Base-by-base conservation (phyloP, 1,284 basidiomycete species). In the Xanthoconium separans region DNA sequence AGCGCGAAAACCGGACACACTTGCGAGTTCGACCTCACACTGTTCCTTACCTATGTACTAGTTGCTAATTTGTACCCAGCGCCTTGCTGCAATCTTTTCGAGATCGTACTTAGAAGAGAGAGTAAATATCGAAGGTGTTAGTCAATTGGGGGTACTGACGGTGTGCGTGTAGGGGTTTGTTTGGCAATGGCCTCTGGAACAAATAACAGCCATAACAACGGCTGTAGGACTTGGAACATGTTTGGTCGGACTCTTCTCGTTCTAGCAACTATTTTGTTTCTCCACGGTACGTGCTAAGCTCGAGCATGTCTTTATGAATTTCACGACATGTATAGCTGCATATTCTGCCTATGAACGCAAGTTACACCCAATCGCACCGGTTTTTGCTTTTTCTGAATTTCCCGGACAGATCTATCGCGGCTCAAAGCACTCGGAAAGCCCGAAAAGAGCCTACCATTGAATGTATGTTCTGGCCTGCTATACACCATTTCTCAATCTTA, bases 381-480 rank as follows among this genome's bases (percentile, higher is more conserved):
- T 13, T 10, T 4, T 37, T 27, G 16, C n/a, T 11, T 33, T 44
- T 46, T 30, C 56, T 54, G 47, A 59, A 31, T 49, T 51, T 50
- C 33, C 60, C 31, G 36, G 51, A 34, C 59, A 91, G 89, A 91
- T 68, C 68, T 89, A 44, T 88, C 88, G 9, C 82, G 83, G 60
- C 65, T 89, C 57, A 91, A 91, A 63, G 85, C 86, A 18, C 76
- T 90, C 34, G 88, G 85, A 52, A 73, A 78, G 55, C 86, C 85
- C 22, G 85, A 87, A 65, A 82, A 81, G 8, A 70, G 77, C 18
- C 70, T 91, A 16, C 89, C 89, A 20, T 63, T 71, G 47, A 83
- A 86, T 61, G 89, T 91, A 61, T 51, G 80, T 69, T 16, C 30
- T 36, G 9, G 11, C 31, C 12, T 4, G 11, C 42, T 3, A 13